Percentiles rank a stretch among this genome's conserved stretches.
phyloP scores from a whole-genome alignment of 371 early-diverging fungal species.

The Lichtheimia ornata region DNA sequence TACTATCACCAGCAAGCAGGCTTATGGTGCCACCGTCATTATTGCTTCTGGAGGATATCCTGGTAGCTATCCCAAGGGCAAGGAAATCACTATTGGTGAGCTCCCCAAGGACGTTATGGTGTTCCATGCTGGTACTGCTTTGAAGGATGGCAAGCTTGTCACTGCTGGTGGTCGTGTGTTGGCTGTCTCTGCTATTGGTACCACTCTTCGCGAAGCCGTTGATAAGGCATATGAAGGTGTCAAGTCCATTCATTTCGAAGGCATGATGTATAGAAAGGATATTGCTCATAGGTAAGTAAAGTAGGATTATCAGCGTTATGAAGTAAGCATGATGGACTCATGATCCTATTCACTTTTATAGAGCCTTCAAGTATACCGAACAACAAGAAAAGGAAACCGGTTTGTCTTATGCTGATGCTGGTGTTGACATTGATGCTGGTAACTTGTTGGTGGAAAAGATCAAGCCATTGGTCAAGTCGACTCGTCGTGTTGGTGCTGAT shows the following conservation, averaged over 20 bases:
- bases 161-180: conserved; percentile 97
- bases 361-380: conserved; percentile 65
- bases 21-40: conserved; percentile 89
- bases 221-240: conserved; percentile 76
- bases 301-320: background rate
- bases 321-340: background rate
- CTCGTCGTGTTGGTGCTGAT: conserved; percentile 89
- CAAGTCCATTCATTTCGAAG: conserved; percentile 76
- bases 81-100: conserved; percentile 65
- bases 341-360: conserved; percentile 14
- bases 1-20: conserved; percentile 66
- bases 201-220: conserved; percentile 73
- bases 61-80: conserved; percentile 81
- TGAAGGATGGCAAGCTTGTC: conserved; percentile 58
- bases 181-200: conserved; percentile 83
- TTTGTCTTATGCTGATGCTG: conserved; percentile 91
- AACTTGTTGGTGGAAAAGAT: conserved; percentile 93
- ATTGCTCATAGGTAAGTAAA: conserved; percentile 77
- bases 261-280: conserved; percentile 85
- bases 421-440: conserved; percentile 95
- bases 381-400: conserved; percentile 43
- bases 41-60: conserved; percentile 94
- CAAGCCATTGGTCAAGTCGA: conserved; percentile 92
- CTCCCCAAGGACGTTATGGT: conserved; percentile 60
- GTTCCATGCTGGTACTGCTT: conserved; percentile 92